These are phyloP conservation scores for Epipyxis sp. DNA, from an alignment of 108 stramenopile genomes.

Conservation along the genomic window DNA sequence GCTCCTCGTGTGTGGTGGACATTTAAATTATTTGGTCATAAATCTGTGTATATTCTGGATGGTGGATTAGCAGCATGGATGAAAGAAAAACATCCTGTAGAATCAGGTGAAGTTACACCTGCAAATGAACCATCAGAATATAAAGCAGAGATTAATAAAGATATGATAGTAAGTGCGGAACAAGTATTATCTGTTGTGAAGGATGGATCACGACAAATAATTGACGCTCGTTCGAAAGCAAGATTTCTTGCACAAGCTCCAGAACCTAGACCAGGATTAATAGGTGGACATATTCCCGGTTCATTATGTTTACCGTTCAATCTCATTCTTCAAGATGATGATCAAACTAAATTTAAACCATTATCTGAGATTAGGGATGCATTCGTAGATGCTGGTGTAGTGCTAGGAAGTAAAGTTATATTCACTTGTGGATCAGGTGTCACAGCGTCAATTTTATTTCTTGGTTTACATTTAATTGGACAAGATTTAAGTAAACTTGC, in stretches of 20 bases:
- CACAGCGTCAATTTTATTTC: constrained; percentile 43
- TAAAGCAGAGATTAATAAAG: constrained; percentile 35
- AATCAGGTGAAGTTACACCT: constrained; percentile 36
- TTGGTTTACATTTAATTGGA: constrained; percentile 40
- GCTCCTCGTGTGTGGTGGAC: constrained; percentile 58
- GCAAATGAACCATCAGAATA: constrained; percentile 44
- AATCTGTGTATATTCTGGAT: constrained; percentile 44
- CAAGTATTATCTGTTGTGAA: constrained; percentile 1
- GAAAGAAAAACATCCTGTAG: constrained; percentile 39
- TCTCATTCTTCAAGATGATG: constrained; percentile 36
- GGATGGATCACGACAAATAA: constrained; percentile 34
- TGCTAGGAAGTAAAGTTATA: constrained; percentile 32
- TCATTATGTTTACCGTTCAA: constrained; percentile 46
- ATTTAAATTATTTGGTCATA: constrained; percentile 46
- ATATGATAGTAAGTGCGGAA: constrained; percentile 45
- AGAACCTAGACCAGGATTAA: constrained; percentile 50
- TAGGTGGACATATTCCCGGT: constrained; percentile 53
- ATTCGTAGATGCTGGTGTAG: constrained; percentile 44
- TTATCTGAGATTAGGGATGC: constrained; percentile 35
- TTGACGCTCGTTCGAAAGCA: constrained; percentile 46
- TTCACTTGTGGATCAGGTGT: constrained; percentile 55
- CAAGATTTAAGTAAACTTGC: constrained; percentile 31
- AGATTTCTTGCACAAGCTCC: constrained; percentile 48
- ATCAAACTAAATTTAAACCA: constrained; percentile 40
- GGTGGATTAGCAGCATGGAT: constrained; percentile 53